A percentile compares a stretch with the other conserved stretches of the same genome.
Evolutionary conservation across 1,284 basidiomycete species (phyloP).

Genomic region (Cutaneotrichosporon sp.): DNA sequence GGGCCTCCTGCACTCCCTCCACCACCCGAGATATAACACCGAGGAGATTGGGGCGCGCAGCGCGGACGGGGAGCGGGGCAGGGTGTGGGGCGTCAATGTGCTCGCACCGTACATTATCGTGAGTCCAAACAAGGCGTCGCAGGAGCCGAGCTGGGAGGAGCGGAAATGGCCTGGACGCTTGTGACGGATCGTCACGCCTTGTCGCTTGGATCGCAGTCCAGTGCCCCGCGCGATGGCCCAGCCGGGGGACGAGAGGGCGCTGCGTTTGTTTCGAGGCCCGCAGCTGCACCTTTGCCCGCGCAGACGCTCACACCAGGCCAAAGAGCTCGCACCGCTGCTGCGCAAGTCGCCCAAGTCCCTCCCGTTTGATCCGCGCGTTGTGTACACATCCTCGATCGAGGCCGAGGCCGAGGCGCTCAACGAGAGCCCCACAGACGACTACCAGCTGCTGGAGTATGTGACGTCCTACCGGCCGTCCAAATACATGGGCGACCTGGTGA

Average conservation of each 20-base stretch:
- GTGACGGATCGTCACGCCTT: too few species aligned
- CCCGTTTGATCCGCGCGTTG: constrained; percentile 62
- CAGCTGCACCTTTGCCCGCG: background rate
- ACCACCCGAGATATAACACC: constrained; percentile 63
- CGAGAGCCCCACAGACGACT: constrained; percentile 60
- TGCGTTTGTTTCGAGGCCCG: constrained; percentile 55
- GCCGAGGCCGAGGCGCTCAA: constrained; percentile 61
- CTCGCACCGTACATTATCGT: constrained; percentile 82
- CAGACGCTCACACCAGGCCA: constrained; percentile 33
- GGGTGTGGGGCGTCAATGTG: constrained; percentile 82
- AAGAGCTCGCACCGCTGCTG: constrained; percentile 48
- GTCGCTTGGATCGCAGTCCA: too few species aligned
- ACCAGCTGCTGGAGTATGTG: constrained; percentile 66
- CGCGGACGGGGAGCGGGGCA: constrained; percentile 69
- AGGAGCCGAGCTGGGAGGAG: too few species aligned
- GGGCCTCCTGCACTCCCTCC: constrained; percentile 56
- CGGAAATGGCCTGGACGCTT: too few species aligned
- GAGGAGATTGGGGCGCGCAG: constrained; percentile 67
- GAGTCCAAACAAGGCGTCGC: too few species aligned
- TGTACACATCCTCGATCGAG: constrained; percentile 80
- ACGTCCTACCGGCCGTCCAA: constrained; percentile 74
- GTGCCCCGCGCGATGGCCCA: background rate
- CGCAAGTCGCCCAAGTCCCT: constrained; percentile 40
- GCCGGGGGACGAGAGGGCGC: background rate
- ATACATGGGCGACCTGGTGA: constrained; percentile 75